phyloP scores from a whole-genome alignment of 768 basidiomycete species.

The Boletus rufocinnamomeus region DNA sequence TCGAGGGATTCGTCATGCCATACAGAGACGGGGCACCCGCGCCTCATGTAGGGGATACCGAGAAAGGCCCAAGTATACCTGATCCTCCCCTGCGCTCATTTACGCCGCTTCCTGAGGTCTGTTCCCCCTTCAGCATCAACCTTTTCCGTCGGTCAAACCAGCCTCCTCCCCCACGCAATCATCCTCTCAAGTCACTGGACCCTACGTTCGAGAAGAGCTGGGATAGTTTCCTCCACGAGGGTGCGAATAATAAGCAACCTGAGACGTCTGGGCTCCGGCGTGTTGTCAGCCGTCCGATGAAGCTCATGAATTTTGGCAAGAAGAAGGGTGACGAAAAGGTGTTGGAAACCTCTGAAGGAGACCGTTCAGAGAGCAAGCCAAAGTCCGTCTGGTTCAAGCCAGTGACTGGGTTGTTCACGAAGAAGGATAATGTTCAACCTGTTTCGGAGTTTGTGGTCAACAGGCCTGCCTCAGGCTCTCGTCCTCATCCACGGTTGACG shows the following conservation, averaged over 20 bases:
- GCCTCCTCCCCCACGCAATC: constrained; percentile 28
- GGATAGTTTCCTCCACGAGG: constrained; percentile 46
- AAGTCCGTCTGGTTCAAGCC: constrained; percentile 40
- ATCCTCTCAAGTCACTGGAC: constrained; percentile 30
- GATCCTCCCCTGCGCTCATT: constrained; percentile 45
- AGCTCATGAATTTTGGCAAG: constrained; percentile 47
- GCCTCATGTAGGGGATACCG: constrained; percentile 25
- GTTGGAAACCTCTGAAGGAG: constrained; percentile 9
- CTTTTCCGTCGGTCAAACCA: constrained; percentile 42
- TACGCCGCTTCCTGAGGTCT: constrained; percentile 50
- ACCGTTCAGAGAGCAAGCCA: constrained; percentile 31
- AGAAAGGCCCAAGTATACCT: constrained; percentile 23
- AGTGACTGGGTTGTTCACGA: constrained; percentile 34
- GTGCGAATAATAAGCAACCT: constrained; percentile 18
- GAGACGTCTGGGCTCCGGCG: constrained; percentile 29
- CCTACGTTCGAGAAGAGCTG: constrained; percentile 44
- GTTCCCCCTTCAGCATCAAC: constrained; percentile 32
- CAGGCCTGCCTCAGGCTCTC: constrained; percentile 14
- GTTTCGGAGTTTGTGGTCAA: constrained; percentile 24
- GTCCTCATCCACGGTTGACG: constrained; percentile 38
- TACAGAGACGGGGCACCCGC: constrained; percentile 17
- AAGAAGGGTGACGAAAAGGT: constrained; percentile 39
- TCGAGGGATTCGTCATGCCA: constrained; percentile 44
- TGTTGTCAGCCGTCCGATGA: constrained; percentile 38
- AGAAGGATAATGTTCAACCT: constrained; percentile 18